Evolutionary conservation across 2,329 filamentous ascomycete genomes (phyloP).

Genomic region (Bipolaris zeicola): DNA sequence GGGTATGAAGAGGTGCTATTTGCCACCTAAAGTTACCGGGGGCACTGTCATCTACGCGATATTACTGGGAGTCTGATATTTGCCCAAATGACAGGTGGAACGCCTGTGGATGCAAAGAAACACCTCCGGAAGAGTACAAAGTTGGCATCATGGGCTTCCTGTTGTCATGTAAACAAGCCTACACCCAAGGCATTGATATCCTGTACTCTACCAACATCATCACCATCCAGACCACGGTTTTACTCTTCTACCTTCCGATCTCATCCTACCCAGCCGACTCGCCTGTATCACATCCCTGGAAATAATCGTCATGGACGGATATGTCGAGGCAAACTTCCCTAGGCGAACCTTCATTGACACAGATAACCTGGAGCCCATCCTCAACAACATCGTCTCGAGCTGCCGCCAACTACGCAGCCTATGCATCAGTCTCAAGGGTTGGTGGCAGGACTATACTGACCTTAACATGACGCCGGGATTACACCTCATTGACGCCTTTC

Average conservation of each 20-base stretch:
- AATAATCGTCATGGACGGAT: background rate
- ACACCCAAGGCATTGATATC: slow-evolving; percentile 17
- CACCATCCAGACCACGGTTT: slow-evolving; percentile 8
- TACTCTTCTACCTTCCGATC: slow-evolving; percentile 15
- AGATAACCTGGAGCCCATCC: slow-evolving; percentile 12
- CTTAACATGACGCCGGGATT: slow-evolving; percentile 1
- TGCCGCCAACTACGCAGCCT: slow-evolving; percentile 7
- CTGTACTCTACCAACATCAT: slow-evolving; percentile 16
- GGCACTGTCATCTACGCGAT: background rate
- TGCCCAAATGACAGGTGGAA: background rate
- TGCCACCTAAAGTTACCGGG: background rate
- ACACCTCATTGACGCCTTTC: slow-evolving; percentile 8
- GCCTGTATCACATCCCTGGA: slow-evolving; percentile 10
- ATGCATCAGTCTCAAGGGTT: background rate
- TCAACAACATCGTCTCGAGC: slow-evolving; percentile 11
- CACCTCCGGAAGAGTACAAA: background rate
- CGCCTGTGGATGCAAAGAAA: background rate
- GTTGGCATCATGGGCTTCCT: slow-evolving; percentile 16
- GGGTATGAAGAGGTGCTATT: slow-evolving; percentile 10
- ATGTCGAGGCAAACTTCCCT: background rate
- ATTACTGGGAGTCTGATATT: background rate
- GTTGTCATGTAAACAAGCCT: slow-evolving; percentile 18
- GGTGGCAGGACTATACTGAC: background rate
- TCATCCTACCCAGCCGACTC: slow-evolving; percentile 12
- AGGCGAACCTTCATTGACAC: background rate